Evolutionary conservation across 148 eudicot genomes (phyloP).

Genomic region (Fallopia convolvulus): DNA sequence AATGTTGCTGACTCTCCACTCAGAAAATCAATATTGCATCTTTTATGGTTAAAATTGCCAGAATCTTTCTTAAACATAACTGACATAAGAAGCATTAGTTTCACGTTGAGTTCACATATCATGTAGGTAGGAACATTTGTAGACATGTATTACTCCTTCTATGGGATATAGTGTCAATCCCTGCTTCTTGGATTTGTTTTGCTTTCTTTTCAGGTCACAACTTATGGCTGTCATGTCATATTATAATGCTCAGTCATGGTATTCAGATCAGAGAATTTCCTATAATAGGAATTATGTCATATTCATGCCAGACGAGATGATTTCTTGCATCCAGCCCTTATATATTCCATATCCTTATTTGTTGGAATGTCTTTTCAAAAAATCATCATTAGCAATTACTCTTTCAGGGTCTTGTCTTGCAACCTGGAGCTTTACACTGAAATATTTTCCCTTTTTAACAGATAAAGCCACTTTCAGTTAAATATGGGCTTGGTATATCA

Average conservation of each 20-base stretch:
- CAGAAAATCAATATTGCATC: background rate
- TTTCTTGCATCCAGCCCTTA: background rate
- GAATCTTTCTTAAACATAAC: background rate
- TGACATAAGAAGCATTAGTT: background rate
- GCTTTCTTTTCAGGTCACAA: background rate
- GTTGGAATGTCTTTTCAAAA: background rate
- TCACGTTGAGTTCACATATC: background rate
- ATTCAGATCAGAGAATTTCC: background rate
- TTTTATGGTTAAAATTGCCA: background rate
- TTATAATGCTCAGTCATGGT: background rate
- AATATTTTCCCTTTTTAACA: slow-evolving; percentile 23
- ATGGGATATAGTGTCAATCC: background rate
- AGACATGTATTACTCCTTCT: background rate
- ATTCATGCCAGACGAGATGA: background rate
- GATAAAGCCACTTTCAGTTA: slow-evolving; percentile 80
- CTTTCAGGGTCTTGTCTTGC: background rate
- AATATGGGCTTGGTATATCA: slow-evolving; percentile 77
- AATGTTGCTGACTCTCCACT: background rate
- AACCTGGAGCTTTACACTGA: no score
- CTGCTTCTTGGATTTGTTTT: background rate
- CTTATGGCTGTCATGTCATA: background rate
- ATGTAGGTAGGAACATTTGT: background rate
- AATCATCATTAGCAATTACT: background rate
- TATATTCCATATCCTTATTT: background rate
- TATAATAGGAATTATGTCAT: background rate